Base-by-base conservation (phyloP, 306 rosid species). In the Spatholobus suberectus region DNA sequence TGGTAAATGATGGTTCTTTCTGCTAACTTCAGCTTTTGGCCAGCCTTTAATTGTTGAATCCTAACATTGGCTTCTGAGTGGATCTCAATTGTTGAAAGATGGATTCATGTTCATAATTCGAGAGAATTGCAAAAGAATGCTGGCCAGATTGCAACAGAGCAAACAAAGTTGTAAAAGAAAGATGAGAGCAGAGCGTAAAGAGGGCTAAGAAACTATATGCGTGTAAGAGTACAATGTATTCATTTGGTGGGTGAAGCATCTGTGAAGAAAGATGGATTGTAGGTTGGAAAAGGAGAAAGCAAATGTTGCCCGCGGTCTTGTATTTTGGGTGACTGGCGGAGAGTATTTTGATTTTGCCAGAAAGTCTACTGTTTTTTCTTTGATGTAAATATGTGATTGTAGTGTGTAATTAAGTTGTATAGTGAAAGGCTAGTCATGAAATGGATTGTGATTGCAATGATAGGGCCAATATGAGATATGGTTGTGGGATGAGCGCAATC, bases 371-470 rank as follows among this genome's bases (percentile, higher is more conserved):
- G 80, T 79, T 52, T 63, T 86, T 79, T 55, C 43, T 78, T 84
- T 46, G 73, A 81, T 94, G 92, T 87, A 91, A 68, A 91, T 90
- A 87, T 86, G 82, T 84, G 91, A 82, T 70, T 85, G 78, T 82
- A 81, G 83, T 79, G 87, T 82, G 92, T 86, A 87, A 88, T 89
- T 86, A 89, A 83, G 85, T 82, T 89, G 96, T 93, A 91, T 84
- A 91, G 93, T 63, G 77, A 82, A 72, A 58, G 84, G 85, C 65
- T 70, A 80, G 88, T 78, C 84, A 4, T 51, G 81, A 77, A 87
- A 83, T 81, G 86, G 78, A 83, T 74, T 71, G 86, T 86, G 88
- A 71, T 81, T 79, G 80, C 79, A 79, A 76, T 72, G 83, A 80
- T 75, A 14, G 85, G 85, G 75, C 67, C 66, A 35, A n/a, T 75